A percentile compares a stretch with the other conserved stretches of the same genome.
phyloP scores from a whole-genome alignment of 305 asterid genomes.

The Solanum chacoense region DNA sequence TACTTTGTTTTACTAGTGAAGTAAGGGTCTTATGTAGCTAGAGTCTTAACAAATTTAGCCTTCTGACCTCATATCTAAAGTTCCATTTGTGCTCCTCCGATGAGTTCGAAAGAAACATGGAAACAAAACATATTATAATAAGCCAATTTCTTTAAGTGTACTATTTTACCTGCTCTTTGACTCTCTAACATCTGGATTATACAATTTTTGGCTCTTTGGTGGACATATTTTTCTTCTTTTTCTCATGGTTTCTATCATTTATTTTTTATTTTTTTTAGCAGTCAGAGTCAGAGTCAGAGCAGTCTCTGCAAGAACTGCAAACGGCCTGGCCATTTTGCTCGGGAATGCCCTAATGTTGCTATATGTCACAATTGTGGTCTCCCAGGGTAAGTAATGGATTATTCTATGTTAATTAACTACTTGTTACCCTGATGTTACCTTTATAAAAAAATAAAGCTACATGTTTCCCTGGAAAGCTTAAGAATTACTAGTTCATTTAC shows the following conservation, averaged over 20 bases:
- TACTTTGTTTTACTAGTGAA: not conserved
- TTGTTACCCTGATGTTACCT: not conserved
- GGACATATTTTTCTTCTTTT: not conserved
- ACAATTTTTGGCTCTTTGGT: not conserved
- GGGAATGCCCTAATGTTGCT: constrained; percentile 96
- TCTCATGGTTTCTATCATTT: not conserved
- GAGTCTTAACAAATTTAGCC: not conserved
- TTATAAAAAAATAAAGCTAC: not conserved
- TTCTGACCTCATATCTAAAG: not conserved
- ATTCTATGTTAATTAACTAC: not conserved
- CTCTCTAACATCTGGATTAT: not conserved
- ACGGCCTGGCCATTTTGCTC: constrained; percentile 94
- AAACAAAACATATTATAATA: not conserved
- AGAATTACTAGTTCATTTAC: not conserved
- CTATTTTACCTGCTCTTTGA: not conserved
- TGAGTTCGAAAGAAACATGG: not conserved
- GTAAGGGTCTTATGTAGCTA: not conserved
- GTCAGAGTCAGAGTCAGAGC: constrained; percentile 87
- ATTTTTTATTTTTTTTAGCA: constrained; percentile 27
- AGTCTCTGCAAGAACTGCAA: constrained; percentile 93
- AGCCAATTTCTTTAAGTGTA: not conserved
- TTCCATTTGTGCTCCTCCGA: not conserved
- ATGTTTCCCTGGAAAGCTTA: not conserved
- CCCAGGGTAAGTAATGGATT: constrained; percentile 65
- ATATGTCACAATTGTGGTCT: constrained; percentile 97